A percentile compares a stretch with the other conserved stretches of the same genome.
These are phyloP conservation scores for Scenedesmus sp. DNA, from an alignment of 163 green algal species.

Conservation along the genomic window DNA sequence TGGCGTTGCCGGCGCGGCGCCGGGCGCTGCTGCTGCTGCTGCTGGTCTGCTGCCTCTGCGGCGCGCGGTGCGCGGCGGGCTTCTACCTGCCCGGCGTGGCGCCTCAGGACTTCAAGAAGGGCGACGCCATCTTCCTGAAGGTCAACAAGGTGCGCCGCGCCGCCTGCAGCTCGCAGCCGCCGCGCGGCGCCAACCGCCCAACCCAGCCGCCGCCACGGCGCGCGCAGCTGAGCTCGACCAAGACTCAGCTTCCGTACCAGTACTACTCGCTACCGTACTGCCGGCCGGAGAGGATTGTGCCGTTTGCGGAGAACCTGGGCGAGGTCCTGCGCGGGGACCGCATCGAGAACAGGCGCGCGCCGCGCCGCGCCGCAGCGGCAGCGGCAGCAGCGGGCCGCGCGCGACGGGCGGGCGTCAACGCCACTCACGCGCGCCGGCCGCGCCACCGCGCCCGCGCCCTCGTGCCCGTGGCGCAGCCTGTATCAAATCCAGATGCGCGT, in stretches of 20 bases:
- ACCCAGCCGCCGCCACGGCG: neutral
- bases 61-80: conserved; percentile 40
- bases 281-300: conserved; percentile 88
- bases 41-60: conserved; percentile 12
- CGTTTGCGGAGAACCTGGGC: conserved; percentile 80
- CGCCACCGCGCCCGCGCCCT: neutral
- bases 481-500: conserved; percentile 89
- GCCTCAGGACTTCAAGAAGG: conserved; percentile 90
- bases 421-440: neutral
- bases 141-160: conserved; percentile 86
- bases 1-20: conserved; percentile 11
- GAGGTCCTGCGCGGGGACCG: conserved; percentile 98
- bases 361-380: conserved; percentile 89
- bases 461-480: too few species aligned
- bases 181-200: neutral
- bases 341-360: conserved; percentile 99
- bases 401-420: neutral
- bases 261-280: conserved; percentile 99
- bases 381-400: neutral
- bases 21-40: conserved; percentile 14
- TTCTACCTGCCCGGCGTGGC: conserved; percentile 97
- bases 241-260: conserved; percentile 95
- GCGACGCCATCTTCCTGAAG: conserved; percentile 91
- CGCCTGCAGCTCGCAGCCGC: neutral
- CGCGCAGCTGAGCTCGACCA: conserved; percentile 86